Evolutionary conservation across 2,329 filamentous ascomycete genomes (phyloP).

Genomic region (Fusarium sp.): DNA sequence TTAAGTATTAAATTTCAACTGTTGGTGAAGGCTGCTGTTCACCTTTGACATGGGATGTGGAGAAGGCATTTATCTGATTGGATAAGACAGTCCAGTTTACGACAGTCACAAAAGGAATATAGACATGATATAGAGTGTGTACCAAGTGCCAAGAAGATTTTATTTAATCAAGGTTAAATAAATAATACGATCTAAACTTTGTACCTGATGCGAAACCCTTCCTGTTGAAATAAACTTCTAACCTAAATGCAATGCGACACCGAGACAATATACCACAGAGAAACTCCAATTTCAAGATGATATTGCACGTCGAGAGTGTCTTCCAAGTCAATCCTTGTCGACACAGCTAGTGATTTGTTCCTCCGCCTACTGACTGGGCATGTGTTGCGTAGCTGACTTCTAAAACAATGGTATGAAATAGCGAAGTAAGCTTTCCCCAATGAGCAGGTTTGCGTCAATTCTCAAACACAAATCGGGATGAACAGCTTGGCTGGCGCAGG

Average conservation of each 20-base stretch:
- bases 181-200: too few species aligned
- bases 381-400: accelerated
- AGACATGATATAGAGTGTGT: too few species aligned
- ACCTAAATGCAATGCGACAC: accelerated
- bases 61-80: too few species aligned
- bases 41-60: too few species aligned
- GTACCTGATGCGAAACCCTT: accelerated
- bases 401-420: not conserved
- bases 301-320: accelerated
- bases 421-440: not conserved
- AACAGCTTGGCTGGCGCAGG: accelerated
- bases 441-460: not conserved
- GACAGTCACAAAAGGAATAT: too few species aligned
- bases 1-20: too few species aligned
- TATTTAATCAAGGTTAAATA: accelerated
- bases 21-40: too few species aligned
- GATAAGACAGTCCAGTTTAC: not conserved
- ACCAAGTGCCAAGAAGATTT: too few species aligned
- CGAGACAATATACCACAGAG: accelerated
- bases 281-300: accelerated
- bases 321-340: not conserved
- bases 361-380: not conserved
- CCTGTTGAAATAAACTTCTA: not conserved
- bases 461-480: not conserved
- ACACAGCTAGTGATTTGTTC: not conserved